Evolutionary conservation across 768 basidiomycete species (phyloP), one percentile per base, ranked within the genome.

Genomic region (Kwoniella sp.): DNA sequence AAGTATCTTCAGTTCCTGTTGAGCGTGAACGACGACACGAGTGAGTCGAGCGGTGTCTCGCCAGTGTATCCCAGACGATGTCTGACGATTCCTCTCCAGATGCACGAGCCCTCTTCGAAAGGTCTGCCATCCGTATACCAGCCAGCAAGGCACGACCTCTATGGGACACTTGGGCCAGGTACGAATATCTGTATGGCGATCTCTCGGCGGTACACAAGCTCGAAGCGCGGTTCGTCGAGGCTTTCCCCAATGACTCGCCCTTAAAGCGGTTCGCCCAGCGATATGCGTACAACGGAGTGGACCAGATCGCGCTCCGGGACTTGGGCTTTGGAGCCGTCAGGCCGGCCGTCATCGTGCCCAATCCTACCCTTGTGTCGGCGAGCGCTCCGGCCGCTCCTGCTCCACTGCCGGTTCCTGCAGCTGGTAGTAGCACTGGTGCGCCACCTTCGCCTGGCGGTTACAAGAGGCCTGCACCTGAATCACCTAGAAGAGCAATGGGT

Each of bases 181-280:
- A 93, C 76, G 89, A 95, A 73, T 96, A 91, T 75, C 85, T 88
- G 65, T 96, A 87, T 66, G 89, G 89, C n/a, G 89, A 92, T 73
- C 78, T 92, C 29, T 84, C 87, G 36, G 86, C 88, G 1, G 82
- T 88, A 2, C 83, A 87, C 61, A 89, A 92, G 74, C 81, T 96
- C 40, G 91, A 95, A 73, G 84, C 84, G 56, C 82, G 95, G 7
- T 87, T 96, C 63, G 78, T 85, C 0, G 92, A 96, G 54, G 83
- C 84, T 0, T 96, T 89, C 74, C 84, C 90, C 0, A 82, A 82
- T 42, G 89, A 91, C 63, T 84, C 88, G 0, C 83, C 89, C 0
- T 87, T 95, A 72, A 89, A 93, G 64, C 86, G 71, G 29, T 75
- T 95, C 55, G 90, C 90, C 0, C 86, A 89, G 65, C 80, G 89